Evolutionary conservation across 2,329 filamentous ascomycete genomes (phyloP).

Genomic region (Diaporthe caulivora): DNA sequence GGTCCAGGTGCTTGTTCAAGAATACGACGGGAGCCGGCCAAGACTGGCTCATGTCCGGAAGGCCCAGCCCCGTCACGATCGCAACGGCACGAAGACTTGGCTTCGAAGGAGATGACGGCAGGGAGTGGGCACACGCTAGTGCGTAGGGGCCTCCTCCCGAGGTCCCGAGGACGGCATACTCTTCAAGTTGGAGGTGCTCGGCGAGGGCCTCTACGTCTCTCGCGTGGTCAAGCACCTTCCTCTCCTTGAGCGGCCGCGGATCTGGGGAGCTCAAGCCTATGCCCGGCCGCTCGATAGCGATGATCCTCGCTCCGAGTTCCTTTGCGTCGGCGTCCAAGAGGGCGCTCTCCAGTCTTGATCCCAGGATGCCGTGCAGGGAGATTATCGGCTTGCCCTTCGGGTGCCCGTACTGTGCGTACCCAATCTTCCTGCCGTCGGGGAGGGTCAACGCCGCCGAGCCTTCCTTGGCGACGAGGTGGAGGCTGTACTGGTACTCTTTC

Average conservation of each 20-base stretch:
- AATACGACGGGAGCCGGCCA: constrained; percentile 16
- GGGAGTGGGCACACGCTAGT: constrained; percentile 49
- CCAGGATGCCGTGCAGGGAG: constrained; percentile 58
- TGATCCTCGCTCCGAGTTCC: constrained; percentile 48
- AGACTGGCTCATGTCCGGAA: constrained; percentile 25
- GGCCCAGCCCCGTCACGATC: constrained; percentile 19
- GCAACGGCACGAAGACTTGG: constrained; percentile 18
- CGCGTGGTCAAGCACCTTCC: constrained; percentile 50
- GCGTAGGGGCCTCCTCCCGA: constrained; percentile 54
- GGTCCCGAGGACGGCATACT: constrained; percentile 50
- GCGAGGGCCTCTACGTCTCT: constrained; percentile 50
- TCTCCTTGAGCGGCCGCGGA: constrained; percentile 40
- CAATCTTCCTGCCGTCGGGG: constrained; percentile 55
- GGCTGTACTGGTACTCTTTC: constrained; percentile 23
- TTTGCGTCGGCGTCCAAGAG: constrained; percentile 45
- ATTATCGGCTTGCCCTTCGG: constrained; percentile 49
- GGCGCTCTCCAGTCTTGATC: constrained; percentile 53
- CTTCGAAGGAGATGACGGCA: constrained; percentile 42
- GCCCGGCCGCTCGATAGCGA: constrained; percentile 57
- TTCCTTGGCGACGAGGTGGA: neutral
- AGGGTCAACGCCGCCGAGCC: constrained; percentile 45
- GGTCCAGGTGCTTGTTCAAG: constrained; percentile 18
- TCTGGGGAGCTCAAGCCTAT: constrained; percentile 55
- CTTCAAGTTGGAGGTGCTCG: constrained; percentile 41
- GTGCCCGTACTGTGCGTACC: constrained; percentile 55